Conservation (phyloP, 2,329 filamentous ascomycete genomes). For the Fusarium praegraminearum region DNA sequence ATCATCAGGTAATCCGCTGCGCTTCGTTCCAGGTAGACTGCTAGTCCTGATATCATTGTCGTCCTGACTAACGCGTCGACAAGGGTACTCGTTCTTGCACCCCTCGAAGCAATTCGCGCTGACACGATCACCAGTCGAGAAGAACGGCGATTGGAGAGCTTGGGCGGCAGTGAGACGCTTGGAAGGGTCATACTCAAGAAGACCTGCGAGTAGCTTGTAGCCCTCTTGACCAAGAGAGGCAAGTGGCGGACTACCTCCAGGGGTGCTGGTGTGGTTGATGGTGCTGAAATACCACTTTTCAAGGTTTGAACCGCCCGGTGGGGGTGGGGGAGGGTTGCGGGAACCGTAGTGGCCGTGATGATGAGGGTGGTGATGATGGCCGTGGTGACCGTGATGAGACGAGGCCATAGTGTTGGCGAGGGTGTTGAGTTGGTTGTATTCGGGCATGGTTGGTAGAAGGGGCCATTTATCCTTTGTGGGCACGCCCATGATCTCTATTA, state of each 20-base stretch:
- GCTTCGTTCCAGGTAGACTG: slow-evolving; percentile 90
- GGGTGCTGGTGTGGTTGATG: slow-evolving; percentile 67
- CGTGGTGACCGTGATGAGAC: slow-evolving; percentile 55
- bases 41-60: slow-evolving; percentile 95
- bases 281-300: slow-evolving; percentile 85
- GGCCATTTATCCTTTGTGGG: slow-evolving; percentile 93
- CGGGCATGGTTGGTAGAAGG: slow-evolving; percentile 84
- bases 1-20: slow-evolving; percentile 87
- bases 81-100: slow-evolving; percentile 87
- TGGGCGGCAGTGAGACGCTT: slow-evolving; percentile 88
- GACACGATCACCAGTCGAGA: slow-evolving; percentile 78
- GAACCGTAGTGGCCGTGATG: slow-evolving; percentile 55
- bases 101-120: slow-evolving; percentile 92
- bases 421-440: slow-evolving; percentile 77
- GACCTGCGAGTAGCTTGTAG: slow-evolving; percentile 80
- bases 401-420: slow-evolving; percentile 64
- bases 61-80: slow-evolving; percentile 90
- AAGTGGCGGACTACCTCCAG: slow-evolving; percentile 54
- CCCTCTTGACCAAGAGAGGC: slow-evolving; percentile 79
- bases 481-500: slow-evolving; percentile 94
- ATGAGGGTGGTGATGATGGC: slow-evolving; percentile 61
- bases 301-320: slow-evolving; percentile 62
- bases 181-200: slow-evolving; percentile 93
- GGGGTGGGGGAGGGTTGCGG: slow-evolving; percentile 54
- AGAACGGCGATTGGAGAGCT: slow-evolving; percentile 92